These are phyloP conservation scores for Sporothrix schenckii DNA, from an alignment of 2,329 filamentous ascomycete species.

Conservation along the genomic window DNA sequence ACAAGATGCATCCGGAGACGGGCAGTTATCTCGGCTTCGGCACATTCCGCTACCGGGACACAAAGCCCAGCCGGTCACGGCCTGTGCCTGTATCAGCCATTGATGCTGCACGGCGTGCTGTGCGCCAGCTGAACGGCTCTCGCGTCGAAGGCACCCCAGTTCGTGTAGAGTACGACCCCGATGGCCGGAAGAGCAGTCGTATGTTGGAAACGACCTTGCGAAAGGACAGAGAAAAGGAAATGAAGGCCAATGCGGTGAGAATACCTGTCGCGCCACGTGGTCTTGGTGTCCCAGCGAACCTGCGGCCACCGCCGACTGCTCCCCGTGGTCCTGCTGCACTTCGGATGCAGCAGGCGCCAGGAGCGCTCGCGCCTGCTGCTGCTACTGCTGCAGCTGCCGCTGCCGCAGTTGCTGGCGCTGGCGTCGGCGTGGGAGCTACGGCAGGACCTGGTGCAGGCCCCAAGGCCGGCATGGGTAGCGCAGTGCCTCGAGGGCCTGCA, in stretches of 20 bases:
- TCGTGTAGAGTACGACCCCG: conserved; percentile 84
- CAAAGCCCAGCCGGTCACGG: conserved; percentile 57
- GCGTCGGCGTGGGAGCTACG: background rate
- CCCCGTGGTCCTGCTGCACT: conserved; percentile 78
- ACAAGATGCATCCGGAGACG: conserved; percentile 92
- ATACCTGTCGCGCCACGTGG: conserved; percentile 43
- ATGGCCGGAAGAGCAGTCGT: conserved; percentile 78
- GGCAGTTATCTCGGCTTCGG: conserved; percentile 94
- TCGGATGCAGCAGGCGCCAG: conserved; percentile 40
- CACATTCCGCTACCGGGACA: conserved; percentile 84
- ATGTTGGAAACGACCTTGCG: conserved; percentile 76
- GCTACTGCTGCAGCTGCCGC: background rate
- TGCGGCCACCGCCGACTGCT: conserved; percentile 76
- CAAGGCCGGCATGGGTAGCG: background rate
- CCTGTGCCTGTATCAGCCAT: conserved; percentile 65
- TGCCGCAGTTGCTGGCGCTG: background rate
- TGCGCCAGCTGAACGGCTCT: conserved; percentile 74
- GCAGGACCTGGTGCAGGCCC: background rate
- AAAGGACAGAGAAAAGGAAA: conserved; percentile 62
- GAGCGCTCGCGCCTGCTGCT: background rate
- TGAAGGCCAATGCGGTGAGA: conserved; percentile 34
- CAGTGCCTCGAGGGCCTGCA: conserved; percentile 24
- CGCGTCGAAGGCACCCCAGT: conserved; percentile 78
- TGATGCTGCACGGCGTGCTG: conserved; percentile 79
- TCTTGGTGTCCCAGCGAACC: conserved; percentile 49